Conservation (phyloP, 1,284 basidiomycete genomes). For the Cystobasidiaceae sp. region DNA sequence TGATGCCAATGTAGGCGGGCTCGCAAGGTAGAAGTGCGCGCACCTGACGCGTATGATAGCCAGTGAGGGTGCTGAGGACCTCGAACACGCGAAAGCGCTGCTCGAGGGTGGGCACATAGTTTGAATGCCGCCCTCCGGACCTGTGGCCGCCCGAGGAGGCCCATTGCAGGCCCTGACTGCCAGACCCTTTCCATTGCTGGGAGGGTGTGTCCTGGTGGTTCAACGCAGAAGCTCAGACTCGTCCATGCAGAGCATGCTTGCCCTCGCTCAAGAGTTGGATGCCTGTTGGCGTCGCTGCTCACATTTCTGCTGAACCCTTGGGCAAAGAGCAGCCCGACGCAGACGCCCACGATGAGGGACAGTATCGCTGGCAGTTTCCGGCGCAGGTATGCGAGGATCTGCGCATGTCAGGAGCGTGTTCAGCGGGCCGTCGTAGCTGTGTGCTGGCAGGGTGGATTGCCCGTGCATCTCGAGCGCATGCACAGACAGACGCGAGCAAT, state of each 20-base stretch:
- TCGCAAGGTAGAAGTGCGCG: background rate
- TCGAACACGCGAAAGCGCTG: slow-evolving; percentile 79
- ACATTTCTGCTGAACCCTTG: slow-evolving; percentile 52
- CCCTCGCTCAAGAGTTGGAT: background rate
- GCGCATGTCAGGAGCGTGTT: background rate
- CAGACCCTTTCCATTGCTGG: slow-evolving; percentile 33
- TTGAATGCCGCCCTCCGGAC: slow-evolving; percentile 37
- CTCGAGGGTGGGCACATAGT: slow-evolving; percentile 48
- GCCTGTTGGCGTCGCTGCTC: slow-evolving; percentile 32
- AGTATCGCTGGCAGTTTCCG: slow-evolving; percentile 32
- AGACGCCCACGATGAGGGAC: slow-evolving; percentile 57
- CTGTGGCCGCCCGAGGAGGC: slow-evolving; percentile 34
- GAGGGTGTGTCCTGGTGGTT: background rate
- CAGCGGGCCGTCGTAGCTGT: background rate
- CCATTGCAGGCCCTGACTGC: slow-evolving; percentile 35
- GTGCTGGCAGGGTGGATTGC: no score
- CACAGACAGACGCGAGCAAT: background rate
- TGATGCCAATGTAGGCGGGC: no score
- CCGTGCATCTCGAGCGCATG: no score
- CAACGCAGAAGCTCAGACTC: background rate
- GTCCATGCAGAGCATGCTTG: background rate
- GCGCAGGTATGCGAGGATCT: slow-evolving; percentile 21
- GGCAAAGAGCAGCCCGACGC: slow-evolving; percentile 62
- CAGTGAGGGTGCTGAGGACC: slow-evolving; percentile 73
- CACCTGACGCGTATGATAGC: slow-evolving; percentile 71